These are phyloP conservation scores for Ceratocystis variospora DNA, from an alignment of 2,329 filamentous ascomycete species.

Conservation along the genomic window DNA sequence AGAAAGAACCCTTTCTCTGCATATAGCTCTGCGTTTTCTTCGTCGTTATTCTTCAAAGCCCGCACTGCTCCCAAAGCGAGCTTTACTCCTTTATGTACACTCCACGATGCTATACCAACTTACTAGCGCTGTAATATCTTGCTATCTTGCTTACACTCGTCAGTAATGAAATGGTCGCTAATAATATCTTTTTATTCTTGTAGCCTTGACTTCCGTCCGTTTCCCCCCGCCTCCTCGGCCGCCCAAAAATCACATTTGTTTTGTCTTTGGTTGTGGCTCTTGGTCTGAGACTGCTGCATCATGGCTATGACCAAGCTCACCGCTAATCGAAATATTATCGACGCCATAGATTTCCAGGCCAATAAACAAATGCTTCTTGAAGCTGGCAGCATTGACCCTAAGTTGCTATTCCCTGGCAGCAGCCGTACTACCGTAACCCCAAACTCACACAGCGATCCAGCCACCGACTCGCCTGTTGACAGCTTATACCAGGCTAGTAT, in stretches of 20 bases:
- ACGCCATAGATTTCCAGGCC: neutral
- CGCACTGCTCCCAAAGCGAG: no score
- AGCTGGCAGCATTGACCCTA: constrained; percentile 1
- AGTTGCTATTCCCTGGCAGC: neutral
- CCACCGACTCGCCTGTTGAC: neutral
- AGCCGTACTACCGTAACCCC: neutral
- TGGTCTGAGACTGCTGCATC: neutral
- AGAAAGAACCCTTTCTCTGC: no score
- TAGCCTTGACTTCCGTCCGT: neutral
- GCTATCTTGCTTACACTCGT: neutral
- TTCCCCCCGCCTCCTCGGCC: neutral
- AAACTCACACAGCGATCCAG: neutral
- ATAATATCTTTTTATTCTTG: neutral
- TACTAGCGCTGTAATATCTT: neutral
- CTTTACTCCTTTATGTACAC: no score
- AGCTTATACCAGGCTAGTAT: constrained; percentile 1
- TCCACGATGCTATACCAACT: neutral
- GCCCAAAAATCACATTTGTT: neutral
- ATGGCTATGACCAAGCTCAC: neutral
- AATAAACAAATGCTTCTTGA: neutral
- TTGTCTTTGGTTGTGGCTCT: neutral
- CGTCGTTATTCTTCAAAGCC: no score
- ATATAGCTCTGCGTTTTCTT: no score
- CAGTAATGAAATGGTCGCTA: neutral
- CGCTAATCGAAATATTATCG: neutral